Evolutionary conservation across 2,329 filamentous ascomycete genomes (phyloP).

Genomic region (Alternaria atra): DNA sequence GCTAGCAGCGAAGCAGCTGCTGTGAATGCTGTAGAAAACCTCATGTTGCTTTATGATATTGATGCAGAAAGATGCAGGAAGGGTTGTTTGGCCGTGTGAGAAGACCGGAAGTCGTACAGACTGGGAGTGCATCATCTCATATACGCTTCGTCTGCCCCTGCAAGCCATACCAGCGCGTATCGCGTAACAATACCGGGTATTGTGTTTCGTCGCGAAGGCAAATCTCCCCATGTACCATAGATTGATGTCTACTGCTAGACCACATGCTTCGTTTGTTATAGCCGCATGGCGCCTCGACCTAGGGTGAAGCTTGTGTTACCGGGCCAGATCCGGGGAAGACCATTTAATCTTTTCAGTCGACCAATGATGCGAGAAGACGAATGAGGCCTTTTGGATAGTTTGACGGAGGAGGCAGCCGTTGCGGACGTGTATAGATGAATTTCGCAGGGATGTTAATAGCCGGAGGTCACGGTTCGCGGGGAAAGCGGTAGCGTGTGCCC

Average conservation of each 20-base stretch:
- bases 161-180: neutral
- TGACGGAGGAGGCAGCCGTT: slow-evolving; percentile 31
- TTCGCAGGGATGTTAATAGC: slow-evolving; percentile 38
- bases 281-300: slow-evolving; percentile 22
- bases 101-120: slow-evolving; percentile 1
- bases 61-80: slow-evolving; percentile 1
- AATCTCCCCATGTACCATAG: slow-evolving; percentile 6
- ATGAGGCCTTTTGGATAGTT: slow-evolving; percentile 19
- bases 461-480: slow-evolving; percentile 25
- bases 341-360: slow-evolving; percentile 5
- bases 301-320: slow-evolving; percentile 22
- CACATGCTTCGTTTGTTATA: slow-evolving; percentile 14
- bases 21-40: slow-evolving; percentile 26
- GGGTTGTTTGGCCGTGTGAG: neutral
- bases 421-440: slow-evolving; percentile 32
- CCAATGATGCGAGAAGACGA: slow-evolving; percentile 1
- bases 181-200: slow-evolving; percentile 22
- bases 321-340: slow-evolving; percentile 7
- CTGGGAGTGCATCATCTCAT: slow-evolving; percentile 8
- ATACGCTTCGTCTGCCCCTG: slow-evolving; percentile 12
- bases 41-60: slow-evolving; percentile 29
- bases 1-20: slow-evolving; percentile 32
- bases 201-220: slow-evolving; percentile 1
- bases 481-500: slow-evolving; percentile 27
- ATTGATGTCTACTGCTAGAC: slow-evolving; percentile 6